Base-by-base conservation (phyloP, 352 stramenopile genomes). In the Phytopythium mirpurense region DNA sequence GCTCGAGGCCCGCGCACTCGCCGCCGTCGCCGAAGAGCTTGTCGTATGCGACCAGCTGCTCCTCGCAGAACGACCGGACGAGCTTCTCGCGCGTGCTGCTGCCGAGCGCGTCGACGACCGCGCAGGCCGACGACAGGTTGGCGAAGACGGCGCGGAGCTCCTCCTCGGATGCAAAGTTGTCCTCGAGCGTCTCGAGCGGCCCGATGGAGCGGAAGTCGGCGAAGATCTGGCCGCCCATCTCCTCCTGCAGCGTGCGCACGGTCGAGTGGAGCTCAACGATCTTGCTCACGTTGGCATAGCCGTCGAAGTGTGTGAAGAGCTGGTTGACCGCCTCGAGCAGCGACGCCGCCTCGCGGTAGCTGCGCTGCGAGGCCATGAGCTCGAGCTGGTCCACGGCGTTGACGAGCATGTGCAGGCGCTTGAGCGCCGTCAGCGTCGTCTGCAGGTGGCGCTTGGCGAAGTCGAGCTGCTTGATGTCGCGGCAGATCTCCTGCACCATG, bases 381-480 rank as follows among this genome's bases (percentile, higher is more conserved):
- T 92, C 82, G 15, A 93, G 60, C 46, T 98, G 93, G 57, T 98
- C 91, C 4, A 99, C 93, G 2, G 96, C 96, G 61, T 98, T 98
- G 12, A 98, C 82, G 19, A 99, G 75, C 96, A 99, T 99, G 69
- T 99, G 96, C 36, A 99, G 72, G 18, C 95, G 73, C 65, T 99
- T 99, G 10, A 99, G 68, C 1, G 96, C 92, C 12, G 92, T 98
- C 41, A 99, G 96, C 14, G 92, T 97, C 18, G 79, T 85, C 68
- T 98, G 93, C 53, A 99, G 77, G 56, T 99, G 95, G 19, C 88
- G 84, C 69, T 99, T 99, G 40, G 96, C 96, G 63, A 95, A 96
- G 83, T 99, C 97, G 11, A 99, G 82, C 54, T 98, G 89, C 70
- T 98, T 99, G 68, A 99, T 99, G 70, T 99, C 97, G 24, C 90